Conservation (phyloP, 345 rosid species). For the Luvunga scandens region DNA sequence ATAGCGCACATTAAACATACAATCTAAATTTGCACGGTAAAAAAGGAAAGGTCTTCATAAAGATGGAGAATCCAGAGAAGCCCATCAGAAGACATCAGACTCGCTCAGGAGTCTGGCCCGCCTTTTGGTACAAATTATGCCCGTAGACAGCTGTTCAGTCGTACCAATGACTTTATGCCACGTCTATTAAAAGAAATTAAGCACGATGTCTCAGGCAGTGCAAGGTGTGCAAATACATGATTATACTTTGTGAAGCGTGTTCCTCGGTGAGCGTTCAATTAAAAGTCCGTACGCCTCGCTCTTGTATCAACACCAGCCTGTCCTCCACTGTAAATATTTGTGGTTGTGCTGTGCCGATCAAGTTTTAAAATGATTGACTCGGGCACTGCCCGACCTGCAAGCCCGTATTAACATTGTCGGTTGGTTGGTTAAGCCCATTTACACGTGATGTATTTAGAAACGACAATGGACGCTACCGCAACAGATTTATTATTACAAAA, state of each 20-base stretch:
- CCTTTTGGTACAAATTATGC: too few species aligned
- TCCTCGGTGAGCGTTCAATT: conserved; percentile 17
- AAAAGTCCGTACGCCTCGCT: conserved; percentile 19
- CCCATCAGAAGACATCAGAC: conserved; percentile 9
- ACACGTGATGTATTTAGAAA: too few species aligned
- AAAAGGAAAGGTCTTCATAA: not conserved
- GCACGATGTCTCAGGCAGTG: not conserved
- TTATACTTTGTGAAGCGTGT: conserved; percentile 24
- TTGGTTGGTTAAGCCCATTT: not conserved
- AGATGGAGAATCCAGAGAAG: not conserved
- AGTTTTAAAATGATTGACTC: not conserved
- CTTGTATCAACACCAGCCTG: conserved; percentile 20
- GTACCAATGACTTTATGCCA: not conserved
- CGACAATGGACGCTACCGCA: too few species aligned
- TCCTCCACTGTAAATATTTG: conserved; percentile 3
- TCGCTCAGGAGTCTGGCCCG: not conserved
- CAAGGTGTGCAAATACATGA: conserved; percentile 20
- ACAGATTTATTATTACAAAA: too few species aligned
- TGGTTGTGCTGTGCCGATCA: not conserved
- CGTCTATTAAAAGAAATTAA: not conserved
- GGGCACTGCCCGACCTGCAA: not conserved
- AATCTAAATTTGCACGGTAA: not conserved
- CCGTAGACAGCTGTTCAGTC: conserved; percentile 11
- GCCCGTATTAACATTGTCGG: not conserved
- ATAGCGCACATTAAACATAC: conserved; percentile 13